A percentile compares a stretch with the other conserved stretches of the same genome.
phyloP scores from a whole-genome alignment of 805 yeast species.

The Wickerhamiella vanderwaltii region DNA sequence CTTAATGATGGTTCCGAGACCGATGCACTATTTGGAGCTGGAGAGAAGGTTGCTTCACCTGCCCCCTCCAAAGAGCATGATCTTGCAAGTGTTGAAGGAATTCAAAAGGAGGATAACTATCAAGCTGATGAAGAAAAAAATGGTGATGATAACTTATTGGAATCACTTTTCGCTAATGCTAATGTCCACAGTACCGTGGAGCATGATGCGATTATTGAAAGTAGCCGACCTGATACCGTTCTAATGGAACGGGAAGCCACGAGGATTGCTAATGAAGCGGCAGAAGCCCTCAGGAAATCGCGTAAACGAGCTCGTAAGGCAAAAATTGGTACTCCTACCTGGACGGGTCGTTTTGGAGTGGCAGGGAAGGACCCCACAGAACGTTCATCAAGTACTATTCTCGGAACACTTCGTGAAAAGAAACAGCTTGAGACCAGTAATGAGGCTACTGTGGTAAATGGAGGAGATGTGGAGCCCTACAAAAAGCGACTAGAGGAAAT shows the following conservation, averaged over 20 bases:
- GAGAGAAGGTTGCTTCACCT: constrained; percentile 29
- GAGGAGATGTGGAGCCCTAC: constrained; percentile 14
- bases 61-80: constrained; percentile 15
- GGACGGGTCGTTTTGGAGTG: constrained; percentile 87
- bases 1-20: constrained; percentile 63
- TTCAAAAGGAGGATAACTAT: constrained; percentile 24
- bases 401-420: constrained; percentile 37
- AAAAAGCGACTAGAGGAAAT: constrained; percentile 30
- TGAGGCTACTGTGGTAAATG: background rate
- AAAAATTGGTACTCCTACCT: constrained; percentile 74
- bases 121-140: constrained; percentile 29
- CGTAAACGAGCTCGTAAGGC: constrained; percentile 37
- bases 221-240: constrained; percentile 39
- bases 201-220: constrained; percentile 65
- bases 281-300: constrained; percentile 45
- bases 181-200: constrained; percentile 64
- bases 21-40: constrained; percentile 46
- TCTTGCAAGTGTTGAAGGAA: constrained; percentile 19
- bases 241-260: constrained; percentile 54
- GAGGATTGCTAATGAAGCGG: constrained; percentile 50
- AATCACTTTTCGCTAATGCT: constrained; percentile 56
- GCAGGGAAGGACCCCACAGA: constrained; percentile 41
- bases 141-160: constrained; percentile 52
- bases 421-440: constrained; percentile 27
- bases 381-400: constrained; percentile 36